Evolutionary conservation across 371 early-diverging fungal species (phyloP), one percentile per base, ranked within the genome.

Genomic region (Dichotomocladium elegans): DNA sequence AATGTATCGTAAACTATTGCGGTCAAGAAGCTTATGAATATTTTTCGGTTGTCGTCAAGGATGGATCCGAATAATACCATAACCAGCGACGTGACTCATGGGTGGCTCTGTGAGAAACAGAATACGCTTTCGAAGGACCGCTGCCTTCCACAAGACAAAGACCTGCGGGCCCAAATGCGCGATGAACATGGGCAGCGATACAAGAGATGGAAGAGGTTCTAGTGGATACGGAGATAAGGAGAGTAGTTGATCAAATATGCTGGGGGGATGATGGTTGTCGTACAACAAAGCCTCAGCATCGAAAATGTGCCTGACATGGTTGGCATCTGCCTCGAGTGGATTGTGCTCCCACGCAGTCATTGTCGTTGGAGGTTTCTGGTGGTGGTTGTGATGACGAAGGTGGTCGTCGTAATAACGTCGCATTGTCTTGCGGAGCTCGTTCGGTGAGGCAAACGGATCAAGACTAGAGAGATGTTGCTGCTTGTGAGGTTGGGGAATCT

Each of bases 121-220:
- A 28, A 85, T 79, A 14, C 80, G 68, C 42, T 81, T 78, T 43
- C 65, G 71, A 41, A 77, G 41, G 27, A 85, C 46, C 14, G 76
- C 77, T 2, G 82, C 79, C 40, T 81, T 82, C 85, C 85, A 85
- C 5, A 85, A 49, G 1, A 70, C 52, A 66, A 78, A 82, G 48
- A 82, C 53, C 28, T 73, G 60, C 10, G 81, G 81, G 0, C 85
- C 82, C 51, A 81, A 58, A 4, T 47, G 31, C 8, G 68, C 53
- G 7, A 80, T 69, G 15, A 82, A 71, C 7, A 66, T 56, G 7
- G 65, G 56, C 40, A 77, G 78, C 4, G 44, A 28, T 7, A 28
- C 53, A n/a, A 17, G 15, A 14, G 21, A 26, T 0, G 44, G 33
- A 21, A 44, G 12, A 44, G 34, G 8, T 31, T 53, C 47, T n/a